Evolutionary conservation across 1,139 yeast species (phyloP).

Genomic region (Candida freyschussii): DNA sequence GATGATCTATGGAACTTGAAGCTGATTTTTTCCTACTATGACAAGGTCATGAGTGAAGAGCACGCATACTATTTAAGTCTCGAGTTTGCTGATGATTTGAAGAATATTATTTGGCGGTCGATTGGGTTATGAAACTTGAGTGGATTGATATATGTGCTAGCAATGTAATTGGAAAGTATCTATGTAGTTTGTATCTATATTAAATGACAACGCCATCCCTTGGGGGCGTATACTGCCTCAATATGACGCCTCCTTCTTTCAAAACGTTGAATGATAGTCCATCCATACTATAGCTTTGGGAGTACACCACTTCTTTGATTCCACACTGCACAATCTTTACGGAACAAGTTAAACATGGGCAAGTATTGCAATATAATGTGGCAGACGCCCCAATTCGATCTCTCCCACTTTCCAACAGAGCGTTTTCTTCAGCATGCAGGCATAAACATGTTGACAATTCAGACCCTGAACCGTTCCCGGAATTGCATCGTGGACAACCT

Average conservation of each 20-base stretch:
- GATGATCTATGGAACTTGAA: constrained; percentile 68
- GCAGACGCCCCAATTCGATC: constrained; percentile 67
- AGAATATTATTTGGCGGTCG: constrained; percentile 43
- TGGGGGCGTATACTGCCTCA: constrained; percentile 74
- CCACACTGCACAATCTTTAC: constrained; percentile 94
- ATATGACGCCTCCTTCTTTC: constrained; percentile 62
- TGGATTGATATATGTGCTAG: background rate
- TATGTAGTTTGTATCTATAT: background rate
- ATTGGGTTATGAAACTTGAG: too few species aligned
- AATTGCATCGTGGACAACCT: constrained; percentile 85
- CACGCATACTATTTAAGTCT: constrained; percentile 35
- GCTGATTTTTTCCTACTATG: constrained; percentile 60
- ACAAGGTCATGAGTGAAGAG: constrained; percentile 25
- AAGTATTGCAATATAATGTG: constrained; percentile 86
- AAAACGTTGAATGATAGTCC: constrained; percentile 63
- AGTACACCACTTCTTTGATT: constrained; percentile 86
- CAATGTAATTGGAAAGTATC: background rate
- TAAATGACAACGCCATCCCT: constrained; percentile 27
- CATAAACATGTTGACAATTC: constrained; percentile 83
- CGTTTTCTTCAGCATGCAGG: constrained; percentile 96
- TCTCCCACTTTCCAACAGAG: constrained; percentile 88
- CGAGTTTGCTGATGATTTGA: constrained; percentile 49
- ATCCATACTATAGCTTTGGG: constrained; percentile 92
- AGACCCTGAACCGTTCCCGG: constrained; percentile 56
- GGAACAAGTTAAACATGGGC: constrained; percentile 95